phyloP scores from a whole-genome alignment of 2,329 filamentous ascomycete genomes.

The Teratosphaeria zuluensis region DNA sequence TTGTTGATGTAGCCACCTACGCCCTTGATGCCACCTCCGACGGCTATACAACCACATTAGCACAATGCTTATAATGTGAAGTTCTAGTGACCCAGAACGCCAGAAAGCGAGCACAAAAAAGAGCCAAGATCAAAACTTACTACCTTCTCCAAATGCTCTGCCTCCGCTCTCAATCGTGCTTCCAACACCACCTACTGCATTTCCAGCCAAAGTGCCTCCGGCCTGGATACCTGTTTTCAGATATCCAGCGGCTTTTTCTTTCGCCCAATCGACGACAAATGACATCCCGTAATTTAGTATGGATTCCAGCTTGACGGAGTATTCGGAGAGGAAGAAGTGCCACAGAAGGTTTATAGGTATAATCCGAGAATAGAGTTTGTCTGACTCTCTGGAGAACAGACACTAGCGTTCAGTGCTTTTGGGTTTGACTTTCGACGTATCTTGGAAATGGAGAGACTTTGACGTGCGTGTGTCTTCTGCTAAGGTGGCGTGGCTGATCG shows the following conservation, averaged over 20 bases:
- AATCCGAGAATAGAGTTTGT: not conserved
- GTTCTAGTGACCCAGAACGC: not conserved
- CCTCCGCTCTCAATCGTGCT: slow-evolving; percentile 25
- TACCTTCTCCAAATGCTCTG: slow-evolving; percentile 25
- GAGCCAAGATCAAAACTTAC: slow-evolving; percentile 6
- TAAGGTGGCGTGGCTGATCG: not conserved
- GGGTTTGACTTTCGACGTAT: not conserved
- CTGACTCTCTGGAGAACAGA: no score
- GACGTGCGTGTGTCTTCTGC: not conserved
- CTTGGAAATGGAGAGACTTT: not conserved
- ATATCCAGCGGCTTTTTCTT: slow-evolving; percentile 23
- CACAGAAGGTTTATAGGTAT: not conserved
- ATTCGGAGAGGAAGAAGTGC: not conserved
- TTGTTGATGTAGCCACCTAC: slow-evolving; percentile 26
- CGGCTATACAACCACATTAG: slow-evolving; percentile 16
- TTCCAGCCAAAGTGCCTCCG: slow-evolving; percentile 28
- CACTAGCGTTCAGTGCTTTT: not conserved
- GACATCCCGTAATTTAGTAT: slow-evolving; percentile 6
- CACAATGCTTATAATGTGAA: not conserved
- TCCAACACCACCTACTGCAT: slow-evolving; percentile 28
- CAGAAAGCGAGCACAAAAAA: not conserved
- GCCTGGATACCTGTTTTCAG: slow-evolving; percentile 26
- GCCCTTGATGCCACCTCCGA: slow-evolving; percentile 24
- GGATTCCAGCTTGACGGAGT: not conserved
- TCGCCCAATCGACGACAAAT: slow-evolving; percentile 22